Conservation (phyloP, 1,284 basidiomycete genomes). For the Cystobasidiaceae sp. region DNA sequence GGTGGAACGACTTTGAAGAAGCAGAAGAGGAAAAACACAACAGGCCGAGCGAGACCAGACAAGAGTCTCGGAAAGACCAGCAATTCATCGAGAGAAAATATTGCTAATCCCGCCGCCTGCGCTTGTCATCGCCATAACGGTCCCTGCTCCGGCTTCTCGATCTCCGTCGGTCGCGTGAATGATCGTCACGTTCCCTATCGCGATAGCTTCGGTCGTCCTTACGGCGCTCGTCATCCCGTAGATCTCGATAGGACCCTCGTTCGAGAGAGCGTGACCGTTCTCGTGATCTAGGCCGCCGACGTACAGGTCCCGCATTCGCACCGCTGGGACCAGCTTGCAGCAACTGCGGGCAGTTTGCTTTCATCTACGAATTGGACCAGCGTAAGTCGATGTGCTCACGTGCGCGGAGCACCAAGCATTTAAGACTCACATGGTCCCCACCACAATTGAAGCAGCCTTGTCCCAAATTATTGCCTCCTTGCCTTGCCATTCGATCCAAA, state of each 20-base stretch:
- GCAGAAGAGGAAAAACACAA: not conserved
- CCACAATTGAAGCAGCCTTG: constrained; percentile 77
- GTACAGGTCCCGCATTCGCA: constrained; percentile 31
- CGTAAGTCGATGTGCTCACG: no score
- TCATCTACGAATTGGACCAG: constrained; percentile 36
- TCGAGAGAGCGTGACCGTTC: constrained; percentile 5
- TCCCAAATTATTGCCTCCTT: constrained; percentile 26
- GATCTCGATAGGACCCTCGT: not conserved
- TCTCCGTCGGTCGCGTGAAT: constrained; percentile 2
- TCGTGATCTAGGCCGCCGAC: constrained; percentile 13
- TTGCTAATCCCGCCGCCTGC: constrained; percentile 20
- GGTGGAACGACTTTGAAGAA: no score
- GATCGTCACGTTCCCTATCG: constrained; percentile 1
- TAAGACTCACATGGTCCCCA: constrained; percentile 28
- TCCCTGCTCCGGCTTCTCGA: constrained; percentile 20
- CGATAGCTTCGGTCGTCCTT: constrained; percentile 5
- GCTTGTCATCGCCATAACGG: constrained; percentile 30
- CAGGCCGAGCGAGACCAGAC: no score
- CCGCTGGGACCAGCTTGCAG: constrained; percentile 33
- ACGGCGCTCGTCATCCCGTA: not conserved
- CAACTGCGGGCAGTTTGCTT: constrained; percentile 43
- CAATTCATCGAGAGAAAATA: not conserved
- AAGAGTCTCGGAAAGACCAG: no score
- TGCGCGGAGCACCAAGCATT: not conserved
- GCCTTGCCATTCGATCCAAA: constrained; percentile 12